phyloP scores from a whole-genome alignment of 345 rosid species.

The Cardamine occulta region DNA sequence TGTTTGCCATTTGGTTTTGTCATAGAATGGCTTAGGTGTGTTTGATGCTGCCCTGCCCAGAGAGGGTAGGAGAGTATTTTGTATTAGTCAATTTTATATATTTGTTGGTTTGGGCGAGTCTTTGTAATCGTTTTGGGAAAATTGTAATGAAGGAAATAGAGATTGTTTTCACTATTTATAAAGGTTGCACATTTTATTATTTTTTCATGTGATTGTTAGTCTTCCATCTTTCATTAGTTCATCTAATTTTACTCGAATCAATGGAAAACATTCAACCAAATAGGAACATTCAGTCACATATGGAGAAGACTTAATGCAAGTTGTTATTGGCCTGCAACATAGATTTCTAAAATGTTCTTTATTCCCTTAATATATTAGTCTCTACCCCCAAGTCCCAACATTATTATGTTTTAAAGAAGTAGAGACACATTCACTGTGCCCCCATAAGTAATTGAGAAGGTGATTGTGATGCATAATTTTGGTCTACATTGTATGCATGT shows the following conservation, averaged over 20 bases:
- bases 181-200: conserved; percentile 26
- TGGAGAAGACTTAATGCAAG: neutral
- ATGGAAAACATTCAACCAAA: neutral
- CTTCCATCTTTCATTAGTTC: neutral
- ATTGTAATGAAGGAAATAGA: conserved; percentile 39
- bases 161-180: conserved; percentile 30
- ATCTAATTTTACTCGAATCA: neutral
- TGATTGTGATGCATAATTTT: neutral
- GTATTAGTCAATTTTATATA: conserved; percentile 16
- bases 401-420: neutral
- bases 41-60: conserved; percentile 41
- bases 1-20: conserved; percentile 39
- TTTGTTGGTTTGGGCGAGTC: conserved; percentile 28
- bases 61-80: conserved; percentile 38
- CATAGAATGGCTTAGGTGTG: conserved; percentile 43
- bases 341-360: neutral
- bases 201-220: conserved; percentile 3
- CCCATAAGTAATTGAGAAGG: conserved; percentile 4
- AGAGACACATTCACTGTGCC: neutral
- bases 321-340: neutral
- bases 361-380: neutral
- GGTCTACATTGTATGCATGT: conserved; percentile 25
- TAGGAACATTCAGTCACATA: neutral
- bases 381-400: conserved; percentile 1
- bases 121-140: conserved; percentile 23